These are phyloP conservation scores for Amaranthus palmeri DNA, from an alignment of 148 eudicot species.

Conservation along the genomic window DNA sequence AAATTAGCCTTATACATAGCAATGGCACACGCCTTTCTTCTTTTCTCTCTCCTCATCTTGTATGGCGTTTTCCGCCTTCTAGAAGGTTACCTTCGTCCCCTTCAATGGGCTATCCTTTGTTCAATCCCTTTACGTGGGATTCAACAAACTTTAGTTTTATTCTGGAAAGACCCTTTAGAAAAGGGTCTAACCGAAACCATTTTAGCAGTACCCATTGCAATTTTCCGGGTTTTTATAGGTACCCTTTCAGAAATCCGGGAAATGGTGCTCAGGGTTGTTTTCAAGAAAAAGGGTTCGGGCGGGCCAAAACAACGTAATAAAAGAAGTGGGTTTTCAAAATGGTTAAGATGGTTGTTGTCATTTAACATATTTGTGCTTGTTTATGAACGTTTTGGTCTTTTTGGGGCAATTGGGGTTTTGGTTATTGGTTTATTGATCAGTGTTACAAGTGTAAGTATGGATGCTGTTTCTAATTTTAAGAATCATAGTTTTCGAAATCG, in stretches of 20 bases:
- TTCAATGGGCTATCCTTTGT: conserved; percentile 84
- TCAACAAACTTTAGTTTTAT: conserved; percentile 67
- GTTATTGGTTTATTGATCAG: conserved; percentile 56
- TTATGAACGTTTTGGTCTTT: conserved; percentile 55
- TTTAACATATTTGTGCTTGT: conserved; percentile 66
- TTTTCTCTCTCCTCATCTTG: conserved; percentile 53
- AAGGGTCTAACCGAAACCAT: conserved; percentile 76
- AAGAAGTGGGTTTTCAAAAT: conserved; percentile 54
- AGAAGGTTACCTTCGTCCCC: conserved; percentile 72
- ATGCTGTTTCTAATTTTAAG: conserved; percentile 55
- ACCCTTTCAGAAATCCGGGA: conserved; percentile 65
- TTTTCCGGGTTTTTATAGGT: conserved; percentile 65
- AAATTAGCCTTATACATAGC: conserved; percentile 76
- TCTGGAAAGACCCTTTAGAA: conserved; percentile 76
- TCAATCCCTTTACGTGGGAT: conserved; percentile 82
- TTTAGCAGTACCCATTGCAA: conserved; percentile 61
- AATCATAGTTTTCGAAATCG: conserved; percentile 59
- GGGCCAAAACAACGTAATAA: neutral
- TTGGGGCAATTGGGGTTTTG: conserved; percentile 56
- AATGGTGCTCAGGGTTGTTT: conserved; percentile 24
- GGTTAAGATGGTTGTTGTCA: conserved; percentile 62
- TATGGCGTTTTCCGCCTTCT: conserved; percentile 61
- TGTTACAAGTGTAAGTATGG: conserved; percentile 56
- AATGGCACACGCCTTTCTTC: conserved; percentile 85
- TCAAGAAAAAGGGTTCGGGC: neutral